Percentiles rank a stretch among this genome's conserved stretches.
Evolutionary conservation across 2,329 filamentous ascomycete genomes (phyloP).

Genomic region (Plenodomus lindquistii): DNA sequence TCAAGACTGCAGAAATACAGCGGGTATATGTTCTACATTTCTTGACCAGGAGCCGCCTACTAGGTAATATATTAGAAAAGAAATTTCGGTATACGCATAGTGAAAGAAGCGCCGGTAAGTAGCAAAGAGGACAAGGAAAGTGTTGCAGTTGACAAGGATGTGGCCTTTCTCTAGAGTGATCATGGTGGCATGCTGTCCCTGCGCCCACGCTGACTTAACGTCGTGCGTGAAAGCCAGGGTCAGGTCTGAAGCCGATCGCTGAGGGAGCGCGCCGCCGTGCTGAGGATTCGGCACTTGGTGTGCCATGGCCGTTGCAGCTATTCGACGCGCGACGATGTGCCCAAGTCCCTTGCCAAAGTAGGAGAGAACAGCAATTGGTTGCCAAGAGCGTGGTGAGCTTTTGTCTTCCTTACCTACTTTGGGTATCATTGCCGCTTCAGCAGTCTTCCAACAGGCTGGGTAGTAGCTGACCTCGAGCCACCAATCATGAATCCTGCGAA

Average conservation of each 20-base stretch:
- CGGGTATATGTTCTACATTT: too few species aligned
- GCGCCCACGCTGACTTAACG: conserved; percentile 1
- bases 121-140: too few species aligned
- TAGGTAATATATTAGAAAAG: too few species aligned
- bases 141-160: too few species aligned
- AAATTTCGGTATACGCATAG: too few species aligned
- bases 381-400: conserved; percentile 1
- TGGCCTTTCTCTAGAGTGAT: conserved; percentile 9
- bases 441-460: conserved; percentile 1
- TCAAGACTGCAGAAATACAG: too few species aligned
- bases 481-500: not conserved
- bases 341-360: conserved; percentile 11
- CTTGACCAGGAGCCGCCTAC: too few species aligned
- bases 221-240: conserved; percentile 7
- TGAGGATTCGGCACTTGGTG: conserved; percentile 10
- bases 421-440: conserved; percentile 9
- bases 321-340: conserved; percentile 6
- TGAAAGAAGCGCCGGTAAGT: too few species aligned
- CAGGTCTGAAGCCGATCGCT: conserved; percentile 8
- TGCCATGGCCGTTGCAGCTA: conserved; percentile 5
- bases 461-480: conserved; percentile 6
- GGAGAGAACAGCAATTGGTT: conserved; percentile 7
- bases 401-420: conserved; percentile 7
- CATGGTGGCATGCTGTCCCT: conserved; percentile 5
- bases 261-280: conserved; percentile 6